Evolutionary conservation across 176 grass and related monocot species (phyloP).

Genomic region (Carex pumila): DNA sequence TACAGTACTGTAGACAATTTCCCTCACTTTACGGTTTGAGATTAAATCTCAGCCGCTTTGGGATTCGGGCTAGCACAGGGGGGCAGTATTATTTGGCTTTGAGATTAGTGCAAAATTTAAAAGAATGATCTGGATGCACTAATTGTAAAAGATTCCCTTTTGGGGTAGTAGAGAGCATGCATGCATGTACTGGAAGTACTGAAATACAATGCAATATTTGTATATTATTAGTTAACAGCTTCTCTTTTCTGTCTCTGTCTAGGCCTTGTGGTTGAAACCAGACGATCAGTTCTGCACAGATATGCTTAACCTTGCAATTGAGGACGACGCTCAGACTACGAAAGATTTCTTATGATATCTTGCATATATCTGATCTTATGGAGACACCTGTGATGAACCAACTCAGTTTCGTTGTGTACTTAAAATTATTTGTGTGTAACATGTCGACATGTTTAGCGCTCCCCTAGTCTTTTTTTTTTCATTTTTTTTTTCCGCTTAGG

Average conservation of each 20-base stretch:
- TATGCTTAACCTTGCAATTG: conserved; percentile 72
- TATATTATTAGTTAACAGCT: neutral
- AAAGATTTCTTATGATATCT: neutral
- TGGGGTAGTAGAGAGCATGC: neutral
- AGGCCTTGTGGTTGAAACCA: conserved; percentile 96
- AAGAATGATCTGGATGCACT: too few species aligned
- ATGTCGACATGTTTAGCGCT: neutral
- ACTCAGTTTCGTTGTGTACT: neutral
- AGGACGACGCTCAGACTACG: conserved; percentile 11
- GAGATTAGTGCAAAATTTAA: too few species aligned
- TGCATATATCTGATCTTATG: too few species aligned
- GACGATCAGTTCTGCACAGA: conserved; percentile 84
- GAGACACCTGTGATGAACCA: neutral
- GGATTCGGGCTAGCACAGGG: too few species aligned
- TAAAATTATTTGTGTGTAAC: neutral
- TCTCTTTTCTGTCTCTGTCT: neutral
- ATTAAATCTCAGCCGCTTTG: too few species aligned
- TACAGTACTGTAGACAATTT: too few species aligned
- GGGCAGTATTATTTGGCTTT: too few species aligned
- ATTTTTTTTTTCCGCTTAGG: neutral
- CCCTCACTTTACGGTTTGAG: too few species aligned
- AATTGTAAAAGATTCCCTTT: too few species aligned
- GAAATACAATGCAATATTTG: conserved; percentile 1
- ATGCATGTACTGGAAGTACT: neutral
- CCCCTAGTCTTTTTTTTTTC: neutral